phyloP scores from a whole-genome alignment of 306 rosid species.

The Dryas alaskensis region DNA sequence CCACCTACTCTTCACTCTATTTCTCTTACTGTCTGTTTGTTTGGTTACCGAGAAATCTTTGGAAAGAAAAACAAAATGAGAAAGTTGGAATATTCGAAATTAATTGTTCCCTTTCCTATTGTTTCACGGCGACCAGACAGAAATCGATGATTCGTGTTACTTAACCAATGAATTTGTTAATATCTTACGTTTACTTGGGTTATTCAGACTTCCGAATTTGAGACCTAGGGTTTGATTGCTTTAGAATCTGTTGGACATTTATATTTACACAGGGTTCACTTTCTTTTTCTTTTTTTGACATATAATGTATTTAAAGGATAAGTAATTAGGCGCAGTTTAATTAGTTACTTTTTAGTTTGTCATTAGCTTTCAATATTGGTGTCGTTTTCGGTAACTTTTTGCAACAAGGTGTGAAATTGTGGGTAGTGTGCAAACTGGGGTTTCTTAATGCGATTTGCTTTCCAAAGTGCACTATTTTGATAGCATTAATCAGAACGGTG shows the following conservation, averaged over 20 bases:
- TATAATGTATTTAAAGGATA: neutral
- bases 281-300: neutral
- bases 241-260: neutral
- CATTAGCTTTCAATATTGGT: neutral
- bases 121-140: neutral
- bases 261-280: neutral
- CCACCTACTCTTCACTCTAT: neutral
- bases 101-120: neutral
- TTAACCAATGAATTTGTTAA: neutral
- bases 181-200: neutral
- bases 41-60: conserved; percentile 19
- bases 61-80: neutral
- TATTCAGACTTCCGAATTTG: conserved; percentile 3
- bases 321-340: neutral
- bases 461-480: neutral
- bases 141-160: conserved; percentile 26
- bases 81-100: neutral
- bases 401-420: neutral
- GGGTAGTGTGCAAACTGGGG: neutral
- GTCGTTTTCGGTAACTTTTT: neutral
- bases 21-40: neutral
- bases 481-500: neutral
- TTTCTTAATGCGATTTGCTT: conserved; percentile 1
- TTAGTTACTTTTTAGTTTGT: neutral
- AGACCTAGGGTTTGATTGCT: neutral